These are phyloP conservation scores for Coemansia sp. DNA, from an alignment of 192 early-diverging fungal species.

Conservation along the genomic window DNA sequence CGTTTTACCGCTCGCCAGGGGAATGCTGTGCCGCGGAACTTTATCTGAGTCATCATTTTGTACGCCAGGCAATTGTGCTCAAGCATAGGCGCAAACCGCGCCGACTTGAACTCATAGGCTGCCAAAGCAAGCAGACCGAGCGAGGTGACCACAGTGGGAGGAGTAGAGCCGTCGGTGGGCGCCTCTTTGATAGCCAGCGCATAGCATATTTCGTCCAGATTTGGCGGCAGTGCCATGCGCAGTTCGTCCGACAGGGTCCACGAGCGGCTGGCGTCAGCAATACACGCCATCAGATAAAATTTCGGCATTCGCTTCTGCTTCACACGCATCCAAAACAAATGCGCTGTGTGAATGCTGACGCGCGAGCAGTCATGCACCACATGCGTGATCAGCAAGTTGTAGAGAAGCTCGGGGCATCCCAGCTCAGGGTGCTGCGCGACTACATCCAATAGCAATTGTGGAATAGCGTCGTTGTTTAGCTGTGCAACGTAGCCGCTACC, in stretches of 20 bases:
- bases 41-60: slow-evolving; percentile 49
- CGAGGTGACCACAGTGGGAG: slow-evolving; percentile 28
- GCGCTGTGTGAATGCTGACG: slow-evolving; percentile 51
- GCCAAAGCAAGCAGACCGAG: slow-evolving; percentile 44
- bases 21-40: slow-evolving; percentile 50
- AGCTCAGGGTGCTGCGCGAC: slow-evolving; percentile 51
- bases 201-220: slow-evolving; percentile 54
- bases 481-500: slow-evolving; percentile 29
- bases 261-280: slow-evolving; percentile 55
- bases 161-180: slow-evolving; percentile 17
- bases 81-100: slow-evolving; percentile 54
- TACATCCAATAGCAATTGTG: slow-evolving; percentile 38
- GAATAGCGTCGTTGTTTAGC: slow-evolving; percentile 52
- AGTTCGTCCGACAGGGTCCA: slow-evolving; percentile 54
- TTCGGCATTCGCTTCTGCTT: slow-evolving; percentile 46
- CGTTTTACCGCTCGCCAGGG: slow-evolving; percentile 50
- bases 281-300: slow-evolving; percentile 47
- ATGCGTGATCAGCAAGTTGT: slow-evolving; percentile 55
- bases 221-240: slow-evolving; percentile 48
- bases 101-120: slow-evolving; percentile 57
- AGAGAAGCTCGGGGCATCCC: slow-evolving; percentile 52
- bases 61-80: slow-evolving; percentile 53
- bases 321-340: slow-evolving; percentile 56
- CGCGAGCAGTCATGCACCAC: slow-evolving; percentile 57
- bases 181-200: slow-evolving; percentile 36